Base-by-base conservation (phyloP, 1,284 basidiomycete genomes). In the Macrocystidia cucumis region DNA sequence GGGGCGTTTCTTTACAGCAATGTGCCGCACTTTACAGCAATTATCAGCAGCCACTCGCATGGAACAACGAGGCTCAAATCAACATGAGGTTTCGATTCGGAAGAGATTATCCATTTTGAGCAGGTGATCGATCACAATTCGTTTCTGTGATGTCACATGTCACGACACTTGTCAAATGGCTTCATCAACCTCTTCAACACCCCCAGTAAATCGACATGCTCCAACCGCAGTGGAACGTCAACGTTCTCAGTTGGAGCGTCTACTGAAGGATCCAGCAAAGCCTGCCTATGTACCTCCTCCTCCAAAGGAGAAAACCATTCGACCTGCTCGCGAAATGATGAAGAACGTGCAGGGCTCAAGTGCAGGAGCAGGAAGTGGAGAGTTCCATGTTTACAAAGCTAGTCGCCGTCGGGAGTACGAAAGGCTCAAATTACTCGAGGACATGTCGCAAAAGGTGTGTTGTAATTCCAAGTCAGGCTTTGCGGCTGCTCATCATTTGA, bases 301-400 rank as follows among this genome's bases (percentile, higher is more conserved):
- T 5, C 80, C 77, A 14, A 83, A 82, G 54, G 81, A 91, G 45
- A 90, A 89, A 61, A 71, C 68, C 0, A 69, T 95, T 23, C 68
- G 89, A 18, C 66, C 90, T 1, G 68, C 90, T 4, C 69, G 86
- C 33, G 93, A 97, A 59, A 95, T 95, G 85, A 95, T 98, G 85
- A 97, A 96, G 73, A 98, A 95, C 47, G 91, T 97, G 2, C 89
- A 93, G 56, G 92, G 92, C 1, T 91, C 87, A 6, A 89, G 85
- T 58, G 89, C 91, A 2, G 92, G 87, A 37, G 90, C 92, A 11
- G 92, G 92, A 31, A 91, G 86, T 44, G 91, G 91, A 32, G 92
- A 96, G 59, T 96, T 96, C 50, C 96, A 99, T 55, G 96, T 99
- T 3, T 99, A 98, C 69, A 98, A 98, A 59, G 92, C 96, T 29